Base-by-base conservation (phyloP, 352 stramenopile genomes). In the Pythium rishiriense region DNA sequence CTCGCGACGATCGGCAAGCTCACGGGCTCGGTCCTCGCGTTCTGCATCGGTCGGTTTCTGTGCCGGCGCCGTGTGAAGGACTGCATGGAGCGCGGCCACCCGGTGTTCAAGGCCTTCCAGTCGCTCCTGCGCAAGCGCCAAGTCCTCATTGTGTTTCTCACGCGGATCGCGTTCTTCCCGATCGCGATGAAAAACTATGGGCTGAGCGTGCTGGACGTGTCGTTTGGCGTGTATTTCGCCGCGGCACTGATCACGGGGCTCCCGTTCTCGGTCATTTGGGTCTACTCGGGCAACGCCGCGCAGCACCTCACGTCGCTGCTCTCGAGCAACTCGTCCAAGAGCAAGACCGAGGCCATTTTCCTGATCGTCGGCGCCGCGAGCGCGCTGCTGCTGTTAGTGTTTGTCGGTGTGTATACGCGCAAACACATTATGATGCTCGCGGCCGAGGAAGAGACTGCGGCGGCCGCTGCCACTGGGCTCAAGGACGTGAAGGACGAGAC, bases 151-250 rank as follows among this genome's bases (percentile, higher is more conserved):
- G 85, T 94, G 29, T 91, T 90, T 59, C 74, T 94, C 57, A 92
- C 83, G 29, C 81, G 85, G 26, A 80, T 85, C 22, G 85, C 85
- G 26, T 92, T 91, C 61, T 92, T 94, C 61, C 85, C 85, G 12
- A 94, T 94, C 64, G 85, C 81, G 41, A 75, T 94, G 70, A 94
- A 94, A 62, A 94, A 94, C 64, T 94, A 94, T 60, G 85, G 85
- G 35, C 81, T 94, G 24, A 94, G 85, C 59, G 83, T 91, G 26
- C 65, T 94, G 15, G 81, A 91, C 55, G 85, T 94, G 19, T 67
- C 55, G 25, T 92, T 92, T 29, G 54, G 68, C 12, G 75, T 92
- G 8, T 94, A 77, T 41, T 85, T 90, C 51, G 64, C 78, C 33
- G 81, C 85, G 8, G 83, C 82, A 43, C 56, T 94, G 43, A 41